A percentile compares a stretch with the other conserved stretches of the same genome.
phyloP scores from a whole-genome alignment of 495 filamentous ascomycete genomes.

The Podospora fimiseda region DNA sequence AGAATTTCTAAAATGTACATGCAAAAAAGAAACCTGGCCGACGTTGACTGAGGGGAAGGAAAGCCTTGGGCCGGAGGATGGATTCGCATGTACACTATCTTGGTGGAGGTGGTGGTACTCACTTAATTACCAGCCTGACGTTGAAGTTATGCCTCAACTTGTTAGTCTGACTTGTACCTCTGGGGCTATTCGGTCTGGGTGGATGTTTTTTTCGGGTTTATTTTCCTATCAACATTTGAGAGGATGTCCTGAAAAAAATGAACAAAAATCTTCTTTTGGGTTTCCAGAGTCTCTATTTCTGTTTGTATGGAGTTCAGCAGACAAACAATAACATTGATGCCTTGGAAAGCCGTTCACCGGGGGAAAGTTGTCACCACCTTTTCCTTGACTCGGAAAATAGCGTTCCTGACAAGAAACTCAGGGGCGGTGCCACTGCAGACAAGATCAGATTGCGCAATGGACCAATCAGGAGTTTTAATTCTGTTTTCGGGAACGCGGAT shows the following conservation, averaged over 20 bases:
- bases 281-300: too few species aligned
- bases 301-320: too few species aligned
- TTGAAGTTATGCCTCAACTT: background rate
- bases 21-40: too few species aligned
- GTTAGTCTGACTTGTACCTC: background rate
- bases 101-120: too few species aligned
- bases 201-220: background rate
- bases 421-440: background rate
- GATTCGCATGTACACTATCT: background rate
- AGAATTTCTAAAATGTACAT: too few species aligned
- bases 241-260: too few species aligned
- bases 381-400: background rate
- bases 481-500: too few species aligned
- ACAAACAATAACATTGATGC: too few species aligned
- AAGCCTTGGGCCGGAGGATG: background rate
- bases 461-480: background rate
- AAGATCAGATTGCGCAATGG: background rate
- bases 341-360: background rate
- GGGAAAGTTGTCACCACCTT: too few species aligned
- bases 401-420: background rate
- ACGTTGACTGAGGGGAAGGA: too few species aligned
- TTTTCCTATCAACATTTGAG: too few species aligned
- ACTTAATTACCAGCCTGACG: background rate
- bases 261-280: too few species aligned
- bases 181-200: background rate